Percentiles rank a stretch among this genome's conserved stretches.
phyloP scores from a whole-genome alignment of 805 yeast genomes.

The Jamesozyma rosinii region DNA sequence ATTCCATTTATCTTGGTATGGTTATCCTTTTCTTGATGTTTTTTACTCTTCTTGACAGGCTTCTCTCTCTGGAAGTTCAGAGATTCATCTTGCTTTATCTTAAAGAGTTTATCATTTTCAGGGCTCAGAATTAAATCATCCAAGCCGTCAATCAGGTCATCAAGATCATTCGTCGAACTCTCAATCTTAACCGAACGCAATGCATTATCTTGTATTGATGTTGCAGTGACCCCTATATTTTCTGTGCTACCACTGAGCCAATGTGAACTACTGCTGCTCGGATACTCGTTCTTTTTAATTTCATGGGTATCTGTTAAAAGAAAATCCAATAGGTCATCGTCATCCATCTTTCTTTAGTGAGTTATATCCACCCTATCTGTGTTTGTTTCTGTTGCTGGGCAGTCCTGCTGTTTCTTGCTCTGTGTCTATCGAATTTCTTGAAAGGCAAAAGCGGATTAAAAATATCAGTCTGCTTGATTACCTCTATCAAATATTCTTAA shows the following conservation, averaged over 20 bases:
- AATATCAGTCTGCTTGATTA: too few species aligned
- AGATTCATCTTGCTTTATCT: background rate
- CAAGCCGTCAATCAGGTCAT: conserved; percentile 7
- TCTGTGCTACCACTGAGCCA: background rate
- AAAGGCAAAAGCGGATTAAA: too few species aligned
- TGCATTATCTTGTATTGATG: too few species aligned
- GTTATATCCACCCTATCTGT: too few species aligned
- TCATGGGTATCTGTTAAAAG: conserved; percentile 9
- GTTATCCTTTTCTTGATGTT: background rate
- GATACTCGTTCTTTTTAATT: background rate
- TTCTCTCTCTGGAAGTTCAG: background rate
- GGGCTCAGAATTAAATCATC: conserved; percentile 6
- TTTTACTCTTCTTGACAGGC: background rate
- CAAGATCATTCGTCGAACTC: background rate
- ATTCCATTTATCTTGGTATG: too few species aligned
- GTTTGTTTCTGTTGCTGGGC: too few species aligned
- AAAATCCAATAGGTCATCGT: conserved; percentile 14
- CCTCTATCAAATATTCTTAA: too few species aligned
- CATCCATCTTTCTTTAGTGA: conserved; percentile 16
- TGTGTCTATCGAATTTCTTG: background rate
- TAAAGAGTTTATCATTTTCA: background rate
- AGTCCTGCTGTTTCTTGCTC: background rate
- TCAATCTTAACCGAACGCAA: too few species aligned
- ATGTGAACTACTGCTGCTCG: background rate
- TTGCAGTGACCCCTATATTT: too few species aligned